Evolutionary conservation across 2,329 filamentous ascomycete species (phyloP).

Genomic region (Exophiala oligosperma): DNA sequence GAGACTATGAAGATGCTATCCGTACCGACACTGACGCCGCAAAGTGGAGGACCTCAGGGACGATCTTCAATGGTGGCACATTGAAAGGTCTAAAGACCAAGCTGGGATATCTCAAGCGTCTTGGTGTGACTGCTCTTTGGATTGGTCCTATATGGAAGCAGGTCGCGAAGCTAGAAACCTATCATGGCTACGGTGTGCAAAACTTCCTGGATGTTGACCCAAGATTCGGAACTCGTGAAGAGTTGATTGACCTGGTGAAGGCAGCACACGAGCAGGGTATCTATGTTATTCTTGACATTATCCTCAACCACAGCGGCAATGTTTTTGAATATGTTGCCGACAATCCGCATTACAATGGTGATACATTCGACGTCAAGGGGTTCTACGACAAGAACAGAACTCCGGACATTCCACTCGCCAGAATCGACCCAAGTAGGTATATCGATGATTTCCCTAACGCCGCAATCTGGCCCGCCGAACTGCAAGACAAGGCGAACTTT

Average conservation of each 20-base stretch:
- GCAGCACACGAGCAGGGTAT: conserved; percentile 11
- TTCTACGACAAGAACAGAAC: conserved; percentile 11
- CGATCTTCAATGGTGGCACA: conserved; percentile 7
- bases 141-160: conserved; percentile 15
- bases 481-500: conserved; percentile 10
- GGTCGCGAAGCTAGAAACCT: conserved; percentile 7
- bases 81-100: conserved; percentile 9
- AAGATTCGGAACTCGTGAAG: conserved; percentile 11
- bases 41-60: background rate
- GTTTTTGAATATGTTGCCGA: conserved; percentile 11
- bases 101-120: conserved; percentile 8
- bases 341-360: conserved; percentile 9
- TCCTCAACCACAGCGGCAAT: conserved; percentile 14
- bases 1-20: conserved; percentile 9
- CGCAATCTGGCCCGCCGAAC: conserved; percentile 10
- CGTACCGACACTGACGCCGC: conserved; percentile 1
- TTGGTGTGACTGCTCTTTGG: conserved; percentile 15
- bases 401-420: conserved; percentile 8
- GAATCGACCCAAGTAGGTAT: conserved; percentile 3
- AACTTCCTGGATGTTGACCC: conserved; percentile 14
- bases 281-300: conserved; percentile 16
- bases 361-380: conserved; percentile 10
- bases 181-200: conserved; percentile 16
- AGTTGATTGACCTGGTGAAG: conserved; percentile 10
- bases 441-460: conserved; percentile 8